Evolutionary conservation across 2,329 filamentous ascomycete genomes (phyloP).

Genomic region (Botrytis squamosa): DNA sequence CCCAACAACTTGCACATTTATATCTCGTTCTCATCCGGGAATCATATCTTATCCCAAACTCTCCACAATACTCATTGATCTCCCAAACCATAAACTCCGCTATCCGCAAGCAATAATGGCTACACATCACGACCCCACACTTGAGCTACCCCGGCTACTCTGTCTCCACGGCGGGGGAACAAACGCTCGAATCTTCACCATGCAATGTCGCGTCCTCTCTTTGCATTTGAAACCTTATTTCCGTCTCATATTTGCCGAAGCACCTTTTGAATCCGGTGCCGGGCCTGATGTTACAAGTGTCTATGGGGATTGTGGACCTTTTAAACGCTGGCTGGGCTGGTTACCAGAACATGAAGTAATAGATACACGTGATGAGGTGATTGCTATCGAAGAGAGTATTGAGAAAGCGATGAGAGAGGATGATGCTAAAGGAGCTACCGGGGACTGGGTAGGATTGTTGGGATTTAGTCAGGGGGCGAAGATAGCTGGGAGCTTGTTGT

Average conservation of each 20-base stretch:
- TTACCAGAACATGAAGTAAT: slow-evolving; percentile 51
- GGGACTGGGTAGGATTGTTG: slow-evolving; percentile 59
- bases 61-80: not conserved
- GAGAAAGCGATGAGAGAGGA: slow-evolving; percentile 52
- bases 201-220: slow-evolving; percentile 57
- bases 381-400: slow-evolving; percentile 44
- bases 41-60: not conserved
- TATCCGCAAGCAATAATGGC: not conserved
- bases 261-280: slow-evolving; percentile 60
- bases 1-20: not conserved
- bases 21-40: not conserved
- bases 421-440: slow-evolving; percentile 46
- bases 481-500: slow-evolving; percentile 57
- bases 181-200: slow-evolving; percentile 66
- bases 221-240: slow-evolving; percentile 45
- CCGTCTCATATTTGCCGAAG: slow-evolving; percentile 71
- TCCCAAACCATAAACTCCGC: too few species aligned
- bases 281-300: slow-evolving; percentile 62
- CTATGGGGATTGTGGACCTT: slow-evolving; percentile 66
- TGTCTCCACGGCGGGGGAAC: slow-evolving; percentile 80
- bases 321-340: slow-evolving; percentile 64
- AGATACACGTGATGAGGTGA: slow-evolving; percentile 46
- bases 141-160: slow-evolving; percentile 60
- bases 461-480: slow-evolving; percentile 69
- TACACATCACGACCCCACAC: slow-evolving; percentile 17